These are phyloP conservation scores for Podila horticola DNA, from an alignment of 192 early-diverging fungal species.

Conservation along the genomic window DNA sequence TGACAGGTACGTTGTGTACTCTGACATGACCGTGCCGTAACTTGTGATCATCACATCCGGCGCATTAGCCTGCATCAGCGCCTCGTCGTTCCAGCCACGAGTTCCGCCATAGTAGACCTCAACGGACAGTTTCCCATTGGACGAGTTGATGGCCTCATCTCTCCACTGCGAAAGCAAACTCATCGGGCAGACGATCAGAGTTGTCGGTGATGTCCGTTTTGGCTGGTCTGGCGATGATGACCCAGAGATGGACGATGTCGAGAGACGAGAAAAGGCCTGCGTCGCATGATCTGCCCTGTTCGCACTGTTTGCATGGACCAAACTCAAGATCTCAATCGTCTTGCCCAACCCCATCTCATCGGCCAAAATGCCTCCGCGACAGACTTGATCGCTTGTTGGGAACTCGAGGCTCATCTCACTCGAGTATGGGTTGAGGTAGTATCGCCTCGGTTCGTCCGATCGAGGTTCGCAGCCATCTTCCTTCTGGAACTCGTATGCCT, in stretches of 20 bases:
- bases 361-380: slow-evolving; percentile 65
- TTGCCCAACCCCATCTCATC: slow-evolving; percentile 72
- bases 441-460: slow-evolving; percentile 23
- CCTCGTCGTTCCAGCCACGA: slow-evolving; percentile 22
- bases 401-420: slow-evolving; percentile 60
- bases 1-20: slow-evolving; percentile 18
- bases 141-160: slow-evolving; percentile 58
- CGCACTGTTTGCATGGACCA: slow-evolving; percentile 58
- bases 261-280: slow-evolving; percentile 19
- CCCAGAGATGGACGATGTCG: neutral
- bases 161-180: slow-evolving; percentile 64
- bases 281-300: slow-evolving; percentile 17
- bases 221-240: neutral
- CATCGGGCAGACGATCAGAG: slow-evolving; percentile 65
- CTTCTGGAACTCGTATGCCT: slow-evolving; percentile 57
- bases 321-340: slow-evolving; percentile 67
- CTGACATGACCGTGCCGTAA: slow-evolving; percentile 60
- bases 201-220: slow-evolving; percentile 52
- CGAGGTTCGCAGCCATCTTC: slow-evolving; percentile 35
- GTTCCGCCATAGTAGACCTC: slow-evolving; percentile 61
- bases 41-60: slow-evolving; percentile 63
- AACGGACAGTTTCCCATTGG: slow-evolving; percentile 45
- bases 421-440: slow-evolving; percentile 61
- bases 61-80: slow-evolving; percentile 11
- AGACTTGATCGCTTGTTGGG: slow-evolving; percentile 53